phyloP scores from a whole-genome alignment of 73 alveolate genomes.

The Paramecium tetraurelia region DNA sequence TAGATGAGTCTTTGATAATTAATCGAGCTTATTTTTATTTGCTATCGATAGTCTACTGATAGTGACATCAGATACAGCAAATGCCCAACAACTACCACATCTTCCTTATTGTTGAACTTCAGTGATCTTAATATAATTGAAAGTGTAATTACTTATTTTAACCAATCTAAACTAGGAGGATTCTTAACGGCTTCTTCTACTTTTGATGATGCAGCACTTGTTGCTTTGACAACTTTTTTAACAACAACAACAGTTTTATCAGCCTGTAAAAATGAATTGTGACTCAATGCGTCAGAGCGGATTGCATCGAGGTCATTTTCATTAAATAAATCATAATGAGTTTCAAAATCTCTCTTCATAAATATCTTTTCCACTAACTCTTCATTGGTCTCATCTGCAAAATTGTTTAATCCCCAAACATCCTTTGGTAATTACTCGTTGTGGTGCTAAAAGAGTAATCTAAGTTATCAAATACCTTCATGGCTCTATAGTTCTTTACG shows the following conservation, averaged over 20 bases:
- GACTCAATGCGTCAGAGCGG: neutral
- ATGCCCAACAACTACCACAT: conserved; percentile 53
- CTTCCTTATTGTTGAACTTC: neutral
- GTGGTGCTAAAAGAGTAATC: neutral
- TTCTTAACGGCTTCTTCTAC: neutral
- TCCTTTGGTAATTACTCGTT: conserved; percentile 1
- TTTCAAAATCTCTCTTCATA: conserved; percentile 26
- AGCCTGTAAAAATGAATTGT: neutral
- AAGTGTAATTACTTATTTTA: neutral
- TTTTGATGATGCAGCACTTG: neutral
- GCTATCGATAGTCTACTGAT: neutral
- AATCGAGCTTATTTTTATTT: neutral
- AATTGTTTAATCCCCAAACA: conserved; percentile 18
- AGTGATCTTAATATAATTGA: neutral
- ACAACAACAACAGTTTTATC: neutral
- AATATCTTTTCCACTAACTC: neutral
- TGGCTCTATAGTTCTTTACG: neutral
- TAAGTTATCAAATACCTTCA: neutral
- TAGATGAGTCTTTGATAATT: neutral
- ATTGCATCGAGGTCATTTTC: neutral
- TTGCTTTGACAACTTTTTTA: neutral
- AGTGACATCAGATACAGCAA: neutral
- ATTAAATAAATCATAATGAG: neutral
- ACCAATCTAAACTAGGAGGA: neutral
- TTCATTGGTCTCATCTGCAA: conserved; percentile 13